Evolutionary conservation across 2,329 filamentous ascomycete genomes (phyloP), one percentile per base, ranked within the genome.

Genomic region (Zarea fungicola): DNA sequence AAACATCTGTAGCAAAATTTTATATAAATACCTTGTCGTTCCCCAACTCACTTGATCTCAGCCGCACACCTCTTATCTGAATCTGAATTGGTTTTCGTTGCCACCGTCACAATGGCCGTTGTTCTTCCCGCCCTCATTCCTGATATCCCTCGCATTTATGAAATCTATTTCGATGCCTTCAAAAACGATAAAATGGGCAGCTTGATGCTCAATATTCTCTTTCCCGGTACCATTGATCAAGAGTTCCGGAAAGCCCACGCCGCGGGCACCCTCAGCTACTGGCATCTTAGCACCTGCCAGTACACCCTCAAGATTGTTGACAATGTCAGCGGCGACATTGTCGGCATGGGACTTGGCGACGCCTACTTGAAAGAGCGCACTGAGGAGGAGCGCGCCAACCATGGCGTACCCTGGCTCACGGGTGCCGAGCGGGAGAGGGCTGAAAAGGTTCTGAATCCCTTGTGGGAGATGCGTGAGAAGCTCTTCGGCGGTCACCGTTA

Each of bases 241-340:
- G 62, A 66, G 31, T 73, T 73, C 58, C 68, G 72, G 32, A 65
- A 69, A 47, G 64, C 60, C 4, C 74, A 76, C 53, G 62, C 70
- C 23, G 60, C 60, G 2, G 69, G 67, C 18, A 73, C 69, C 1
- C 55, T 70, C 13, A 62, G 58, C 6, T 71, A 63, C 58, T 68
- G 66, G 64, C 62, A 70, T 44, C 64, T 60, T 11, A 65, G 60
- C 50, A 57, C 63, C 11, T 60, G 60, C 16, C 72, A 75, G 50
- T 72, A 75, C 57, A 76, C 72, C 5, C 61, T 70, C 52, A 76
- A 76, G 59, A 72, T 67, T 41, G 62, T 75, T 22, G 72, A 77
- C 54, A 66, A 63, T 6, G 62, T 63, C 4, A 70, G 65, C 1
- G 66, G 67, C 13, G 64, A 69, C 25, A 66, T 75, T 29, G 62